Base-by-base conservation (phyloP, 2,329 filamentous ascomycete species). In the Diaporthe sp. region DNA sequence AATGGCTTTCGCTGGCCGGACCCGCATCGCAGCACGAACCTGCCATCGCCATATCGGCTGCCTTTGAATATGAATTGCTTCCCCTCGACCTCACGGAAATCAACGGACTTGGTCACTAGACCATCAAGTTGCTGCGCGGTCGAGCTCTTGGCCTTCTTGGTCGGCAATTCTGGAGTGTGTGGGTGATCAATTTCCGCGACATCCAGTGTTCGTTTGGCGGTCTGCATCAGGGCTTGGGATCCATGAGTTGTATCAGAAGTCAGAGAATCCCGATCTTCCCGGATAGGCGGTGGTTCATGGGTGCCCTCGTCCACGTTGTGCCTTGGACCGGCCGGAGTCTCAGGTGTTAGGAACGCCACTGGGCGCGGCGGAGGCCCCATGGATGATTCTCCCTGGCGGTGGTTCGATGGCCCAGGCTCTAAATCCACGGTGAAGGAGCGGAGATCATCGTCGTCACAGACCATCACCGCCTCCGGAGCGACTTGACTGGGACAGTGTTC, bases 281-380 rank as follows among this genome's bases (percentile, higher is more conserved):
- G 20, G 4, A 51, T 25, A 12, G 57, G 25, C 22, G 51, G 31
- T 10, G 44, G 17, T 20, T 51, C 55, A n/a, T 8, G 9, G 22
- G n/a, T 25, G n/a, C 20, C 25, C 31, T 10, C 31, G 31, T 31
- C 31, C 31, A 31, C 31, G 31, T 31, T 31, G 31, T 31, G 31
- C 31, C 31, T 53, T 20, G 42, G 7, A 8, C 8, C 37, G 3
- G 17, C 20, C n/a, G 73, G 57, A 31, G 31, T 63, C 12, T 20
- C 42, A 3, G 65, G 44, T 20, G 34, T 55, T n/a, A 53, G 9
- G 2, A 22, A 42, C 15, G 31, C 55, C 20, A 3, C 22, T 20
- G 73, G 73, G 8, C 63, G 65, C 5, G 73, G 63, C 37, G 73
- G 63, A 39, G 73, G 65, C 2, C n/a, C 53, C 63, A 75, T 75